Base-by-base conservation (phyloP, 257 asterid species). In the Solanum tacnaense region DNA sequence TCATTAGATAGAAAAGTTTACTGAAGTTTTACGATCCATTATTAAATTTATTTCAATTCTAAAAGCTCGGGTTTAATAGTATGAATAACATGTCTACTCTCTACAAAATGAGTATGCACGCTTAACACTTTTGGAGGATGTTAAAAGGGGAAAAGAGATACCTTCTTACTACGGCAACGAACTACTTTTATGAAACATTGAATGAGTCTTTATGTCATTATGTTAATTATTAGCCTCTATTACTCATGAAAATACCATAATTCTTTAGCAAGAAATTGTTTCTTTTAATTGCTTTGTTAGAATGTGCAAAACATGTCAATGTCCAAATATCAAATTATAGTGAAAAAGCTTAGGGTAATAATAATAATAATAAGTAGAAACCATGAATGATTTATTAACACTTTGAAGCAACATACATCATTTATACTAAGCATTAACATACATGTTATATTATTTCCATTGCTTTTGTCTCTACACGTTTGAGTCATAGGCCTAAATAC, bases 81-180 rank as follows among this genome's bases (percentile, higher is more conserved):
- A 73, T 34, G 18, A 34, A 74, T 74, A 8, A 34, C 29, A 74
- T 74, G 9, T 68, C 23, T 36, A 75, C 83, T 56, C 65, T 3
- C n/a, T 56, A 56, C 65, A 76, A 76, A 76, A 76, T 38, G 84
- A 76, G 34, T 75, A 75, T 75, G 83, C 83, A n/a, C 34, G 23
- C 60, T 76, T 5, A 23, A 41, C 70, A 18, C 31, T 23, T 56
- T 56, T 38, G 29, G 87, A 16, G 20, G 38, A 41, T 34, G 79
- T 32, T 27, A 75, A 82, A 38, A 27, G 52, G 83, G n/a, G 13
- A 35, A 84, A 75, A 34, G 52, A 86, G 90, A 83, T 88, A 79
- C 86, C 92, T 90, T 88, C 86, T 36, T 39, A 7, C 60, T 38
- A 90, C 87, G 72, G 86, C 92, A 82, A 86, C 23, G 86, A 81